Base-by-base conservation (phyloP, 176 grass and related monocot genomes). In the Hordeum marinum region DNA sequence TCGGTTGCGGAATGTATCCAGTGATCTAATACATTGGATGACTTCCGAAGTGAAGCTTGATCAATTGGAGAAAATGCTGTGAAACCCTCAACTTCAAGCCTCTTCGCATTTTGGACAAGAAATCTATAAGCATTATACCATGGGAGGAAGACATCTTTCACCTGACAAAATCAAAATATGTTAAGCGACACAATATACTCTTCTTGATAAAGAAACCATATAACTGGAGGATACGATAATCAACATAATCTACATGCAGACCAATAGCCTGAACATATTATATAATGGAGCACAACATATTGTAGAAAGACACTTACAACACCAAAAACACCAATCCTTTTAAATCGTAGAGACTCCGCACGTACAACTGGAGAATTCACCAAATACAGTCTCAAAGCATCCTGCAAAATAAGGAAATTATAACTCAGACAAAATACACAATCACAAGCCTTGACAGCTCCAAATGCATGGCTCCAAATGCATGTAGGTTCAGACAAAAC, bases 101-200 rank as follows among this genome's bases (percentile, higher is more conserved):
- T 99, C 81, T 99, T 99, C 31, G 93, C 93, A 82, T 99, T 99
- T 99, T 99, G 96, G 62, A 99, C 87, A 72, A 99, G 82, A 82
- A 99, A 99, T 65, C 96, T 91, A 81, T 99, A 96, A 21, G 96
- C 96, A 73, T 99, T 99, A 79, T 99, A 99, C 96, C 96, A 99
- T 2, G 96, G 96, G 41, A 99, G 96, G 90, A 99, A 99, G 79
- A 99, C 96, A 90, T 99, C 96, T 91, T 99, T 99, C 73, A 99
- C 96, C 96, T 99, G 88, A 40, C 34, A 63, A 87, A 82, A 76
- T 55, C 20, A 83, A 85, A 82, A 31, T 21, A 73, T 15, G 9
- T 34, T 29, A 84, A 50, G 29, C 48, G 17, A 75, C 73, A 63
- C 17, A 85, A 34, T 84, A 11, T 52, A 45, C 34, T 61, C 58